Conservation (phyloP, 2,329 filamentous ascomycete species). For the Colletotrichum godetiae region DNA sequence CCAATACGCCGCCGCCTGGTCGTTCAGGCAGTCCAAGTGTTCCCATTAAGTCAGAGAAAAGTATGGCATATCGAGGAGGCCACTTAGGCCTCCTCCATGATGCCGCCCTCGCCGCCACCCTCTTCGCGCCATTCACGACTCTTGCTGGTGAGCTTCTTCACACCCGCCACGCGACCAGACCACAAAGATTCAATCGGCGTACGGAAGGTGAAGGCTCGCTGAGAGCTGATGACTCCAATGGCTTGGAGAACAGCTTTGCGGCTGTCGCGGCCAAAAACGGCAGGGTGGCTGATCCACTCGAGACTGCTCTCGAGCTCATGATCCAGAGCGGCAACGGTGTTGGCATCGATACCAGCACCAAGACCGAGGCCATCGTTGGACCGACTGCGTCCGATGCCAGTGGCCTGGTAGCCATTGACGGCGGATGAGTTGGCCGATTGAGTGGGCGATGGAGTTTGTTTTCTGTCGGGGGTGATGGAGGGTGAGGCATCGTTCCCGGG, state of each 20-base stretch:
- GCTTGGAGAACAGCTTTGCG: conserved; percentile 96
- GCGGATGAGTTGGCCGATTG: conserved; percentile 60
- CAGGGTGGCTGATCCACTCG: conserved; percentile 98
- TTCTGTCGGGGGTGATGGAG: conserved; percentile 52
- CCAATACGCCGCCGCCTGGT: conserved; percentile 27
- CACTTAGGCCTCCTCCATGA: conserved; percentile 68
- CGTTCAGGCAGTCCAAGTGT: conserved; percentile 16
- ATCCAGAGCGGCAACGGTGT: conserved; percentile 87
- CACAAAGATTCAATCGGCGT: conserved; percentile 90
- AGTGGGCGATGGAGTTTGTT: conserved; percentile 54
- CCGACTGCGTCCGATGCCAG: conserved; percentile 58
- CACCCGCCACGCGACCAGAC: conserved; percentile 84
- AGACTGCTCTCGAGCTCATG: conserved; percentile 89
- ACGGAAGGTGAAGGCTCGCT: conserved; percentile 92
- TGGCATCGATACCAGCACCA: conserved; percentile 82
- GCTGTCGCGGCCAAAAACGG: conserved; percentile 92
- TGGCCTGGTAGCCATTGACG: conserved; percentile 59
- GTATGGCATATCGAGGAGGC: conserved; percentile 16
- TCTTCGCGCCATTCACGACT: conserved; percentile 94
- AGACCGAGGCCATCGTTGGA: conserved; percentile 70
- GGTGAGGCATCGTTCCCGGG: conserved; percentile 61
- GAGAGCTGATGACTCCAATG: conserved; percentile 95
- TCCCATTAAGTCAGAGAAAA: conserved; percentile 18
- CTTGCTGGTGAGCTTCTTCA: conserved; percentile 83
- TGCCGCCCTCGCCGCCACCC: conserved; percentile 77